phyloP scores from a whole-genome alignment of 1,284 basidiomycete genomes.

The Ceratobasidium sp. region DNA sequence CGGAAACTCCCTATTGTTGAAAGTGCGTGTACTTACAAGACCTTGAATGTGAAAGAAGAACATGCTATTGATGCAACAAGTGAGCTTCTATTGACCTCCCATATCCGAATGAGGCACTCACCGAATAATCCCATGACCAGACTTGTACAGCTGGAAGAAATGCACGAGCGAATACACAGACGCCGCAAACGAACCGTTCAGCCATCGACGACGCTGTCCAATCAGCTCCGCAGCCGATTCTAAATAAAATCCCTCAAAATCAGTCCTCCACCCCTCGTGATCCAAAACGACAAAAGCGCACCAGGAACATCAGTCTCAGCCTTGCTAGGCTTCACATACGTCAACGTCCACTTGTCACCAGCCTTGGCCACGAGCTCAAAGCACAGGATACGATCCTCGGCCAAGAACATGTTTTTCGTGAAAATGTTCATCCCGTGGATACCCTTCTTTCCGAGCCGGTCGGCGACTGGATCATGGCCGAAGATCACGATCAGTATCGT shows the following conservation, averaged over 20 bases:
- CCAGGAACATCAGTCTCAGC: constrained; percentile 93
- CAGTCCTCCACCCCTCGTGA: neutral
- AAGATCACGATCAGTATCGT: constrained; percentile 9
- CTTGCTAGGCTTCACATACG: constrained; percentile 95
- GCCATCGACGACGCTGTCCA: constrained; percentile 94
- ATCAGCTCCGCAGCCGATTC: constrained; percentile 93
- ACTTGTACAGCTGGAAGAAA: constrained; percentile 92
- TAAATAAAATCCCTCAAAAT: constrained; percentile 46
- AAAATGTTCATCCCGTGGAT: constrained; percentile 99
- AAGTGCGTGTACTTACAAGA: constrained; percentile 67
- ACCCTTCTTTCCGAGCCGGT: constrained; percentile 93
- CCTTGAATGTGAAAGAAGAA: constrained; percentile 97
- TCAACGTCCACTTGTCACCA: constrained; percentile 87
- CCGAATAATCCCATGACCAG: constrained; percentile 82
- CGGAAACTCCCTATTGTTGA: no score
- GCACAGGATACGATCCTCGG: constrained; percentile 95
- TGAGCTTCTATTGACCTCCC: neutral
- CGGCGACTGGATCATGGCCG: constrained; percentile 70
- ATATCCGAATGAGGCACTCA: constrained; percentile 44
- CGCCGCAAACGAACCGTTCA: constrained; percentile 97
- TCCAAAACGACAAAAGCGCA: constrained; percentile 1
- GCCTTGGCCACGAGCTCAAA: constrained; percentile 97
- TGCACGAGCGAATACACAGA: constrained; percentile 97
- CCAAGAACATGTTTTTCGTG: constrained; percentile 95
- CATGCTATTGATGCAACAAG: constrained; percentile 67